Percentiles rank a stretch among this genome's conserved stretches.
phyloP scores from a whole-genome alignment of 2,329 filamentous ascomycete species.

The Botrytis medusae region DNA sequence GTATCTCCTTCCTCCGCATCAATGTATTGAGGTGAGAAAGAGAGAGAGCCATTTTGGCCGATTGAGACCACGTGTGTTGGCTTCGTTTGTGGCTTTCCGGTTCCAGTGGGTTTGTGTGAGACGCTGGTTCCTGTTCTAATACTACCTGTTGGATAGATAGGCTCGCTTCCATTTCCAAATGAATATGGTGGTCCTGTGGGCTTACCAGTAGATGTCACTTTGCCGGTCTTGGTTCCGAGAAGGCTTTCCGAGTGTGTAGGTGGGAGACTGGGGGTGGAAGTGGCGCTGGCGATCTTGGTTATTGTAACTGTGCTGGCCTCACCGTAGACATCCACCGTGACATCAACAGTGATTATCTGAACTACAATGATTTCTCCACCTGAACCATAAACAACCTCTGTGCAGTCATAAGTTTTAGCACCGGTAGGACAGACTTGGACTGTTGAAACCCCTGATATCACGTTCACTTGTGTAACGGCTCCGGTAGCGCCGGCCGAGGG shows the following conservation, averaged over 20 bases:
- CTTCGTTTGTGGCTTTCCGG: neutral
- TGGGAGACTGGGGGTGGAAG: conserved; percentile 19
- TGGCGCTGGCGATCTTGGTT: conserved; percentile 15
- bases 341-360: conserved; percentile 20
- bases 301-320: conserved; percentile 15
- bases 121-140: neutral
- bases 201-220: neutral
- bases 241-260: neutral
- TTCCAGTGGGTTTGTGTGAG: conserved; percentile 11
- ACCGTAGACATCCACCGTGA: conserved; percentile 15
- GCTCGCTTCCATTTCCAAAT: conserved; percentile 13
- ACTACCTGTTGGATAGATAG: neutral
- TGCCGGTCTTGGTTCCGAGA: neutral
- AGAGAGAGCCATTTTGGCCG: conserved; percentile 22
- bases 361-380: conserved; percentile 14
- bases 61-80: conserved; percentile 23
- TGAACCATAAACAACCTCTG: conserved; percentile 16
- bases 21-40: conserved; percentile 21
- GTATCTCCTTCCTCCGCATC: conserved; percentile 23
- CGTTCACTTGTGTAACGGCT: conserved; percentile 20
- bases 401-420: conserved; percentile 17
- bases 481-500: neutral
- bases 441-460: conserved; percentile 19
- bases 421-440: conserved; percentile 21
- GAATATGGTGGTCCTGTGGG: neutral